These are phyloP conservation scores for Paecilomyces fulvus DNA, from an alignment of 2,329 filamentous ascomycete species.

Conservation along the genomic window DNA sequence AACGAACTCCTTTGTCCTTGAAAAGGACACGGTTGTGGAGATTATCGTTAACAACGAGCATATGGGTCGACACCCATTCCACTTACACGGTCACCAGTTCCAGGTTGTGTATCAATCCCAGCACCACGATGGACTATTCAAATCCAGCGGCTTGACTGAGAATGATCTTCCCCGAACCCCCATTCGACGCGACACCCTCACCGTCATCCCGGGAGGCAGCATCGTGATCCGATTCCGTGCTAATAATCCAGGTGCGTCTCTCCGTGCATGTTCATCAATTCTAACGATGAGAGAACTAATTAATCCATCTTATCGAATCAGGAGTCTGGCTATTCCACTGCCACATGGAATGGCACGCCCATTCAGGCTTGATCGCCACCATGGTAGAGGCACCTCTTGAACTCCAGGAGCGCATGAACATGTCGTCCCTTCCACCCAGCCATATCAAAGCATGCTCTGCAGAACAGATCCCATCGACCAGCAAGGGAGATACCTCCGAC, in stretches of 20 bases:
- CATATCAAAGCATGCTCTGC: neutral
- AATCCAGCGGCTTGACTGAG: neutral
- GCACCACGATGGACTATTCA: neutral
- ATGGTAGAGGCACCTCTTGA: constrained; percentile 42
- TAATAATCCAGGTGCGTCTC: constrained; percentile 37
- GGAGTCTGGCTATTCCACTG: constrained; percentile 38
- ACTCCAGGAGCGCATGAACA: constrained; percentile 1
- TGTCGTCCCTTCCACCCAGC: neutral
- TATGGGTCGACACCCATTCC: constrained; percentile 59
- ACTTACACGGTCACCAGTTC: constrained; percentile 70
- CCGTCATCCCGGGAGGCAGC: constrained; percentile 43
- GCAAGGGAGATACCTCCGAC: neutral
- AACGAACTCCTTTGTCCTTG: neutral
- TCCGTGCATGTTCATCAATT: neutral
- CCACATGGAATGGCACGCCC: constrained; percentile 44
- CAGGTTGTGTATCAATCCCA: constrained; percentile 44
- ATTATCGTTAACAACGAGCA: constrained; percentile 33
- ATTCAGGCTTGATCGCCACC: constrained; percentile 43
- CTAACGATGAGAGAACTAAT: neutral
- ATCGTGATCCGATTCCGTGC: constrained; percentile 45
- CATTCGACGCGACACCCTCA: constrained; percentile 46
- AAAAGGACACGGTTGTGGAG: constrained; percentile 44
- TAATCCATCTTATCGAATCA: neutral
- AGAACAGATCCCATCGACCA: neutral
- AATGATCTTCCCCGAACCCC: constrained; percentile 27